A percentile compares a stretch with the other conserved stretches of the same genome.
These are phyloP conservation scores for Lophiostoma macrostomum DNA, from an alignment of 495 filamentous ascomycete genomes.

Conservation along the genomic window DNA sequence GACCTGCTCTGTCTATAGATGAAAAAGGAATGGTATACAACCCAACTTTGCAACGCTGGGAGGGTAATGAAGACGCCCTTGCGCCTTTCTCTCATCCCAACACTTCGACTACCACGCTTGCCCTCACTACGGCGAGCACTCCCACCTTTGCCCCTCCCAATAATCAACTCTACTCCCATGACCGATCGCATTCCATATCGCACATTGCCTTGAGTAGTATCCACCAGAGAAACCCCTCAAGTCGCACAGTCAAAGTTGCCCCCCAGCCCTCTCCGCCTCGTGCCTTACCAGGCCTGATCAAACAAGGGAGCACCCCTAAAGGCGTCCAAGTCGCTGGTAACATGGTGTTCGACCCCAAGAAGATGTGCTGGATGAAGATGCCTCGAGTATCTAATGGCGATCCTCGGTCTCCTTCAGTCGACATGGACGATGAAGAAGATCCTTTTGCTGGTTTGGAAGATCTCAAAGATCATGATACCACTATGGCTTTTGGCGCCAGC, in stretches of 20 bases:
- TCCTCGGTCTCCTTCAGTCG: constrained; percentile 33
- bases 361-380: constrained; percentile 88
- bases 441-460: constrained; percentile 77
- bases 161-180: constrained; percentile 44
- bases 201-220: constrained; percentile 18
- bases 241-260: constrained; percentile 28
- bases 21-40: constrained; percentile 97
- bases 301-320: constrained; percentile 68
- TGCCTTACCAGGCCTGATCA: constrained; percentile 76
- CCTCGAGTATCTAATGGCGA: constrained; percentile 26
- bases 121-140: constrained; percentile 32
- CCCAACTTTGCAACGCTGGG: constrained; percentile 78
- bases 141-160: constrained; percentile 30
- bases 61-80: constrained; percentile 88
- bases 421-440: constrained; percentile 61
- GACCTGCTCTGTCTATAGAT: constrained; percentile 47
- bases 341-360: constrained; percentile 96
- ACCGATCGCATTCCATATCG: constrained; percentile 31
- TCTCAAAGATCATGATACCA: constrained; percentile 53
- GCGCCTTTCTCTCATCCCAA: constrained; percentile 59
- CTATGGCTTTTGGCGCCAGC: constrained; percentile 16
- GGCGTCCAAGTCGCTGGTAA: constrained; percentile 88
- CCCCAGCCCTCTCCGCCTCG: constrained; percentile 54
- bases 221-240: no score
- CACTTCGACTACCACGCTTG: constrained; percentile 34